Base-by-base conservation (phyloP, 2,329 filamentous ascomycete genomes). In the Claviceps sp. region DNA sequence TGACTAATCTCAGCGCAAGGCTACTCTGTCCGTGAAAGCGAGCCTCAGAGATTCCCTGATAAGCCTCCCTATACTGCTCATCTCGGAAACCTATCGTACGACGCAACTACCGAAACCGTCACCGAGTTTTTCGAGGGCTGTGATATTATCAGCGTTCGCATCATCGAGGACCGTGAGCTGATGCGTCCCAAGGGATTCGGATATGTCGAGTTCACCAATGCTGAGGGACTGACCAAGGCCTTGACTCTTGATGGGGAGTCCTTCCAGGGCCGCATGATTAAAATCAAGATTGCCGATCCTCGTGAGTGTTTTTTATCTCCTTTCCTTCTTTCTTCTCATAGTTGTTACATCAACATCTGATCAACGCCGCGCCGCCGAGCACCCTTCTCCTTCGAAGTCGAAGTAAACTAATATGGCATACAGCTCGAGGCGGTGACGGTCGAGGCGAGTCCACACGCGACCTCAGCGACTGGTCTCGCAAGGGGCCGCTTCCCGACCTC, bases 121-220 rank as follows among this genome's bases (percentile, higher is more conserved):
- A 82, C 78, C 60, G 86, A 89, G 50, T 93, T 97, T 65, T 95
- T 98, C 65, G 72, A 76, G 50, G 87, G 78, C 52, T 96, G 91
- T 68, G 79, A 88, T 58, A 84, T 96, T 61, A 86, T 86, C 59
- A 96, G 82, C 66, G 88, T 98, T 59, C 87, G 93, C 63, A 89
- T 98, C 62, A 95, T 98, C 57, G 91, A 96, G 73, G 94, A 98
- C 71, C 93, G 91, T 65, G 78, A 95, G 67, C 86, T 93, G 65
- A 82, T 85, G 69, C 89, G 90, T 64, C 93, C 93, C 58, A 98
- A 98, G 76, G 93, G 93, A 48, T 98, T 98, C 63, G 93, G 91
- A 56, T 98, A 98, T 67, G 91, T 95, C 58, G 93, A 98, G 69
- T 98, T 98, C 63, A 82, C 77, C 59, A 84, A 82, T 50, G 73